Conservation (phyloP, 208 protist genomes). For the Crithidia mellificae region DNA sequence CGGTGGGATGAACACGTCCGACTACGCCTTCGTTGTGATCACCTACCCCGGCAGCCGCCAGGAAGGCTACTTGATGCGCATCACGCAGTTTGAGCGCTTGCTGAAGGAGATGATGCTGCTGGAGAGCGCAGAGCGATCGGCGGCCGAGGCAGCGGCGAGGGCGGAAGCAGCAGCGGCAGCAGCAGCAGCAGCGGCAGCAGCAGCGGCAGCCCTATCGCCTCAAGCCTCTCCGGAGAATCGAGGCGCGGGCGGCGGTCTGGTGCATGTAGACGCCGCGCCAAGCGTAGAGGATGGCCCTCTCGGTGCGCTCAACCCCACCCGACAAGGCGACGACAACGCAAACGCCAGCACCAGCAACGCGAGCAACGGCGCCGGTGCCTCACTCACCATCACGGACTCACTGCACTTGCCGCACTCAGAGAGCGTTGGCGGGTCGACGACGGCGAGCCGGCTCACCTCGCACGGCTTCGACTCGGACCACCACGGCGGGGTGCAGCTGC, state of each 20-base stretch:
- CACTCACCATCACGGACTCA: not conserved
- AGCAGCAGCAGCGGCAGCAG: not conserved
- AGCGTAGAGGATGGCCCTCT: not conserved
- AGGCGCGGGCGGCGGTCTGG: not conserved
- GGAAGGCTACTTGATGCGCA: constrained; percentile 36
- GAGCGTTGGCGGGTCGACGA: constrained; percentile 2
- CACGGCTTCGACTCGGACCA: not conserved
- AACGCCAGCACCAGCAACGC: no score
- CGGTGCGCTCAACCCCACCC: not conserved
- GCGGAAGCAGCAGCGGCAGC: not conserved
- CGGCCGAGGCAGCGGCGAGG: not conserved
- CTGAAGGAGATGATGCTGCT: constrained; percentile 28
- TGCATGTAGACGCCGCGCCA: not conserved
- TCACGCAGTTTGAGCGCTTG: constrained; percentile 21
- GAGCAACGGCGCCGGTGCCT: not conserved
- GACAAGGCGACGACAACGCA: not conserved
- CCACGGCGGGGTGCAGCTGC: constrained; percentile 2
- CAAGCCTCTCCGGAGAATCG: not conserved
- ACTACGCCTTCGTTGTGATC: constrained; percentile 35
- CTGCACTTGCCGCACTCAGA: constrained; percentile 1
- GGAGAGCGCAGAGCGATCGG: constrained; percentile 9
- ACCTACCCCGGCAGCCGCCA: constrained; percentile 8
- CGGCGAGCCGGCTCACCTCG: not conserved
- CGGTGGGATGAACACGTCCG: not conserved
- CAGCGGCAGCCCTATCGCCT: not conserved